Evolutionary conservation across 2,329 filamentous ascomycete species (phyloP).

Genomic region (Colletotrichum sp.): DNA sequence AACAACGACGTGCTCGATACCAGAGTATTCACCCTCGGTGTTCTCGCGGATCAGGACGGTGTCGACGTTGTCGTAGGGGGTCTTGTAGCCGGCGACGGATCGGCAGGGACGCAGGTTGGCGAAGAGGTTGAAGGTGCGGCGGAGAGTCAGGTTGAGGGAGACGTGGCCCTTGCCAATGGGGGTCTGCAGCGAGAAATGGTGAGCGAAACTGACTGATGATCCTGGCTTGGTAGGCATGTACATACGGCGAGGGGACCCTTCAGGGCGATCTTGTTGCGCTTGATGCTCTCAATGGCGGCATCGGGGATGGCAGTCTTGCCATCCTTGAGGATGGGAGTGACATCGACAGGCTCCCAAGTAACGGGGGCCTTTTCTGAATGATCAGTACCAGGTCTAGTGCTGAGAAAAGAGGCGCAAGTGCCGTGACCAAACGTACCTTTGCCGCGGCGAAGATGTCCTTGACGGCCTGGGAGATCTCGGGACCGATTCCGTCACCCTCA

Average conservation of each 20-base stretch:
- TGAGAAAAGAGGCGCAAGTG: not conserved
- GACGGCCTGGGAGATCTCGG: slow-evolving; percentile 96
- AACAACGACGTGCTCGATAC: slow-evolving; percentile 97
- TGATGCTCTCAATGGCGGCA: slow-evolving; percentile 90
- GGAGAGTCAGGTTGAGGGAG: slow-evolving; percentile 97
- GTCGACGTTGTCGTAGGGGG: slow-evolving; percentile 95
- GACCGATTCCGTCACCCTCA: slow-evolving; percentile 98
- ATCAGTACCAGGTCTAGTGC: slow-evolving; percentile 26
- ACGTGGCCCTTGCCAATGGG: slow-evolving; percentile 94
- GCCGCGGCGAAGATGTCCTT: slow-evolving; percentile 99
- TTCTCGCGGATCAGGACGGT: slow-evolving; percentile 99
- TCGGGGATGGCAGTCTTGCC: slow-evolving; percentile 96
- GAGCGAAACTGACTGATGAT: not conserved
- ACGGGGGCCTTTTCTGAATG: slow-evolving; percentile 72
- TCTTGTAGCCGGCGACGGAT: slow-evolving; percentile 97
- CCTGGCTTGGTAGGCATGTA: slow-evolving; percentile 22
- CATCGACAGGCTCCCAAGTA: slow-evolving; percentile 96
- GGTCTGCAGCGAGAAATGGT: slow-evolving; percentile 21
- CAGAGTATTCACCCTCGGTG: slow-evolving; percentile 99
- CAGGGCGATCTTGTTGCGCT: slow-evolving; percentile 94
- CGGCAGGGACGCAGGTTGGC: slow-evolving; percentile 98
- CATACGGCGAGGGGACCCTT: slow-evolving; percentile 96
- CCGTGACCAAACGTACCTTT: slow-evolving; percentile 64
- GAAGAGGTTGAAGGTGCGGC: slow-evolving; percentile 99
- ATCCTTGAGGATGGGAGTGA: slow-evolving; percentile 90